These are phyloP conservation scores for Aspergillus sojae DNA, from an alignment of 2,329 filamentous ascomycete genomes.

Conservation along the genomic window DNA sequence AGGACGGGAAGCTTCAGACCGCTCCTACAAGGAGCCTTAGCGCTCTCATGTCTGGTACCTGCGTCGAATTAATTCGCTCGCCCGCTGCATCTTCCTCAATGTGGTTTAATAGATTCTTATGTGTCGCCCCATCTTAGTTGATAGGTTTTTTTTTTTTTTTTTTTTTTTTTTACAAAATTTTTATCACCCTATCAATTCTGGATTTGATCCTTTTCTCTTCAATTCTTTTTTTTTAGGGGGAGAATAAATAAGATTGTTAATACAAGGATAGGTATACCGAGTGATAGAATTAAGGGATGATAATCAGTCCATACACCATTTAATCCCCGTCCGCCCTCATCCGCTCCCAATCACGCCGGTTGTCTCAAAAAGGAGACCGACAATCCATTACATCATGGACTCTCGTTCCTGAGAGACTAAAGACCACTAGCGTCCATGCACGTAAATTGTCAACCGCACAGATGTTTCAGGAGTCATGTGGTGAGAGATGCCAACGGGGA, in stretches of 20 bases:
- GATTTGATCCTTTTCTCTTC: too few species aligned
- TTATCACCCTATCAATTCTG: too few species aligned
- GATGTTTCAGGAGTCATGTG: slow-evolving; percentile 17
- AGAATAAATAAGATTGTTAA: too few species aligned
- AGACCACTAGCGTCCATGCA: slow-evolving; percentile 6
- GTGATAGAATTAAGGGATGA: background rate
- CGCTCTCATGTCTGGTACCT: slow-evolving; percentile 10
- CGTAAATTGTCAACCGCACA: slow-evolving; percentile 8
- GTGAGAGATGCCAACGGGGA: background rate
- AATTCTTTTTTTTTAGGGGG: too few species aligned
- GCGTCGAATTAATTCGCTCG: slow-evolving; percentile 8
- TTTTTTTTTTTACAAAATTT: too few species aligned
- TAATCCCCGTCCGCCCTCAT: background rate
- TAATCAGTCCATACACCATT: background rate
- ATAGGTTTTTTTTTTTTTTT: background rate
- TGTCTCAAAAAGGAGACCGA: slow-evolving; percentile 3
- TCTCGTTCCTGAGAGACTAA: background rate
- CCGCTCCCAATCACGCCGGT: background rate
- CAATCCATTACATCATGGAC: slow-evolving; percentile 14
- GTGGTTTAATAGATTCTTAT: background rate
- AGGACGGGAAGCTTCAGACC: background rate
- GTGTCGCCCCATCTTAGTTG: background rate
- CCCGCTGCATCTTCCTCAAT: background rate
- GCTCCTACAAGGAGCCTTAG: background rate
- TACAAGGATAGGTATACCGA: too few species aligned